phyloP scores from a whole-genome alignment of 2,329 filamentous ascomycete species.

The Penicillium sp. region DNA sequence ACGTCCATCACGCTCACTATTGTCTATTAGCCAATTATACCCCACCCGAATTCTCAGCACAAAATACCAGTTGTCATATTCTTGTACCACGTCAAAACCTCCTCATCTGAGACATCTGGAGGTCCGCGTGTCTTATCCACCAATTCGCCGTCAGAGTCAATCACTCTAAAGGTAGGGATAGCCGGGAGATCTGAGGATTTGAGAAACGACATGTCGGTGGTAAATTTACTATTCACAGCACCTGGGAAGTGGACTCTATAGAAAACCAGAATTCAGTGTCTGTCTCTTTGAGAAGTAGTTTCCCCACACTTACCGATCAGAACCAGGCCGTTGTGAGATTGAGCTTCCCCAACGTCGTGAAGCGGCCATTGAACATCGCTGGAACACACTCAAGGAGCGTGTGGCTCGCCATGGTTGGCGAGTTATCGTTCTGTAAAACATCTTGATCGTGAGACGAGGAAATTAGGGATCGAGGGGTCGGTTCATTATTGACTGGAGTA shows the following conservation, averaged over 20 bases:
- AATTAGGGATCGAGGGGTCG: background rate
- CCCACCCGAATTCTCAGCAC: too few relatives aligned
- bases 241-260: conserved; percentile 73
- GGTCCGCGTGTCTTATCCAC: conserved; percentile 71
- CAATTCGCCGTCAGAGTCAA: conserved; percentile 83
- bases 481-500: background rate
- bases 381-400: conserved; percentile 1
- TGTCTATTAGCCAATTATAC: conserved; percentile 9
- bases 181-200: conserved; percentile 69
- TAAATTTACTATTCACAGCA: conserved; percentile 94
- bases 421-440: background rate
- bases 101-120: conserved; percentile 63
- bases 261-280: background rate
- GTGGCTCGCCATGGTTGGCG: background rate
- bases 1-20: conserved; percentile 83
- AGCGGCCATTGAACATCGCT: conserved; percentile 1
- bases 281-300: background rate
- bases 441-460: background rate
- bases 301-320: conserved; percentile 52
- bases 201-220: conserved; percentile 73
- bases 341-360: conserved; percentile 51
- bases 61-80: conserved; percentile 60
- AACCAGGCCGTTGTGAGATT: conserved; percentile 58
- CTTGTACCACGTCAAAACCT: conserved; percentile 61
- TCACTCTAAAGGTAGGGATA: conserved; percentile 86